Evolutionary conservation across 2,329 filamentous ascomycete species (phyloP).

Genomic region (Mycogone perniciosa): DNA sequence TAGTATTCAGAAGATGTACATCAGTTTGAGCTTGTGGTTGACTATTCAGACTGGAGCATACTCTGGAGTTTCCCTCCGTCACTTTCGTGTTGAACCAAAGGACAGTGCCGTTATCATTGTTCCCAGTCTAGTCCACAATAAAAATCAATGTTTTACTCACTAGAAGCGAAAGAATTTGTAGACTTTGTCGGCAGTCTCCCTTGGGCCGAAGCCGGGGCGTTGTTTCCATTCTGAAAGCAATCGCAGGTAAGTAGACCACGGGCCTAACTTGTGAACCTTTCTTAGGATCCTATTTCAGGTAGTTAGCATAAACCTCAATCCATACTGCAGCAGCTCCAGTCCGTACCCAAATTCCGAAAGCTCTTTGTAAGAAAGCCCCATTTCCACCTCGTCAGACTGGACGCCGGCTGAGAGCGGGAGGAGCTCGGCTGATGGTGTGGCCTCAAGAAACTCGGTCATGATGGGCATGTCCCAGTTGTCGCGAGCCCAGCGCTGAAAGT

Average conservation of each 20-base stretch:
- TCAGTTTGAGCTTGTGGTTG: too few relatives aligned
- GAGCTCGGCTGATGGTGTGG: slow-evolving; percentile 49
- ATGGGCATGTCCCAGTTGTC: slow-evolving; percentile 55
- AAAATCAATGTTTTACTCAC: neutral
- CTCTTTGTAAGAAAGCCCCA: slow-evolving; percentile 39
- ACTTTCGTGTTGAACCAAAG: neutral
- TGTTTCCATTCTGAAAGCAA: slow-evolving; percentile 33
- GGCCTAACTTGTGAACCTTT: slow-evolving; percentile 37
- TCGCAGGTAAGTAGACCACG: slow-evolving; percentile 34
- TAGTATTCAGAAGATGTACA: too few relatives aligned
- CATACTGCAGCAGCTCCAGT: slow-evolving; percentile 1
- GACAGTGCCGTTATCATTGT: neutral
- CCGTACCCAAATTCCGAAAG: slow-evolving; percentile 30
- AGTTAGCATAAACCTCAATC: neutral
- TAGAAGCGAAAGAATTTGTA: slow-evolving; percentile 2
- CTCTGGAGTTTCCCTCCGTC: neutral
- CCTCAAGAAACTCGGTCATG: slow-evolving; percentile 55
- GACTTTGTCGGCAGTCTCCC: slow-evolving; percentile 31
- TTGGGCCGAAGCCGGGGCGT: slow-evolving; percentile 21
- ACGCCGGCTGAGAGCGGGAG: slow-evolving; percentile 35
- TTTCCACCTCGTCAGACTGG: slow-evolving; percentile 34
- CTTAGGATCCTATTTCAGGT: slow-evolving; percentile 26
- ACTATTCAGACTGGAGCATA: too few relatives aligned
- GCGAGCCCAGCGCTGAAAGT: slow-evolving; percentile 55
- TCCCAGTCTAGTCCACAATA: neutral